Base-by-base conservation (phyloP, 2,329 filamentous ascomycete genomes). In the Myriosclerotinia duriaeana region DNA sequence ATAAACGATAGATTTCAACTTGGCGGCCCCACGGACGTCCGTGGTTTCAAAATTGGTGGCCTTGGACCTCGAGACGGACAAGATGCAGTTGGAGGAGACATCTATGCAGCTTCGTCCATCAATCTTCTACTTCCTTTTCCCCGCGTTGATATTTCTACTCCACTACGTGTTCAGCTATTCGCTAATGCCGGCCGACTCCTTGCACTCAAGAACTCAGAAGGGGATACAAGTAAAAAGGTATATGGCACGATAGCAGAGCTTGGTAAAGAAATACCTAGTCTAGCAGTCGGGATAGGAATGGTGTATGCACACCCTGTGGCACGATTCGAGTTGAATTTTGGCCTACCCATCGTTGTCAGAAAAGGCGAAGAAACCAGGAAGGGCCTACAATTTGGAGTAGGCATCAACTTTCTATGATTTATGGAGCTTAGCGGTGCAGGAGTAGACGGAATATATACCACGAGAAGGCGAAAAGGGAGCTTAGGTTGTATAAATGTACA, bases 1-100 rank as follows among this genome's bases (percentile, higher is more conserved):
- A 85, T 98, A 74, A 97, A 96, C 76, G 95, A 99, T 78, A 92
- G 95, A 54, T 99, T 99, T 81, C 88, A 93, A 74, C 90, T 99
- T 42, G 95, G 95, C 53, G 95, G 95, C 0, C 94, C 95, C 4
- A 97, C 93, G 3, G 94, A 97, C 75, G 91, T 99, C 17, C 91
- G 95, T 65, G 95, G 95, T 2, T 99, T 99, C 83, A 89, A 92
- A 67, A 85, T 96, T 30, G 91, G 89, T 26, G 95, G 95, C 1
- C 84, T 99, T 7, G 95, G 95, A 11, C 93, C 95, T 5, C 89
- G 90, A 70, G 94, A 98, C 74, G 91, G 93, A 1, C 78, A 82
- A 22, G 94, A 99, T 78, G 88, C 93, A 0, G 87, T 97, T 0
- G 95, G 95, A 15, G 95, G 95, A 34, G 95, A 99, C 77, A 80